phyloP scores from a whole-genome alignment of 2,329 filamentous ascomycete species.

The Epichloe sp. region DNA sequence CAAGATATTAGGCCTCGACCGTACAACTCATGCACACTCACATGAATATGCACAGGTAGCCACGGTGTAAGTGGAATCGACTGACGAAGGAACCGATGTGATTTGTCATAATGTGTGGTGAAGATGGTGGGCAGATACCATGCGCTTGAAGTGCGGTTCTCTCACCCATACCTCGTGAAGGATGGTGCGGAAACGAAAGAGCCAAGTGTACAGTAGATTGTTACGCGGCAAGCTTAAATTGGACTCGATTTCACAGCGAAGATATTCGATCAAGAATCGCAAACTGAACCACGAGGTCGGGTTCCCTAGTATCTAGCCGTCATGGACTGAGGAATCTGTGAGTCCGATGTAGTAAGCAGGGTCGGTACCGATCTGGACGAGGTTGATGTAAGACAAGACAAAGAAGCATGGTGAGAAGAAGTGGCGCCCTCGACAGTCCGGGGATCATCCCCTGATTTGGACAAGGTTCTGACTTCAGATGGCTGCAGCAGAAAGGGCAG shows the following conservation, averaged over 20 bases:
- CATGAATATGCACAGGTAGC: conserved; percentile 2
- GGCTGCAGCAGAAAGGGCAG: background rate
- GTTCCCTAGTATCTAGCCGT: background rate
- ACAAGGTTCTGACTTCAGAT: background rate
- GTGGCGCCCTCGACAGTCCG: background rate
- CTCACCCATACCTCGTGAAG: background rate
- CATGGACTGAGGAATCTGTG: background rate
- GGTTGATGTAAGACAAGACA: background rate
- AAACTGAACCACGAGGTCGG: background rate
- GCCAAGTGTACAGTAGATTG: background rate
- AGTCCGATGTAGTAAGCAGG: background rate
- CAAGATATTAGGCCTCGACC: conserved; percentile 1
- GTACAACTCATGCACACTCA: conserved; percentile 4
- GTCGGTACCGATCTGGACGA: background rate
- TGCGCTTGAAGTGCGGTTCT: background rate
- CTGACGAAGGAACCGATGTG: background rate
- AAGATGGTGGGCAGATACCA: background rate
- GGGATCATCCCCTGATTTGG: background rate
- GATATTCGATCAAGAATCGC: background rate
- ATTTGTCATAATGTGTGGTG: conserved; percentile 1
- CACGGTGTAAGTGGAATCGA: conserved; percentile 1
- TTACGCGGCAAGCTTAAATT: background rate
- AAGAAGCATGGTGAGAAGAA: background rate
- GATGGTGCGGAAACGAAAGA: background rate
- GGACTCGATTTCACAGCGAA: background rate